These are phyloP conservation scores for Yamadazyma sp. DNA, from an alignment of 805 yeast species.

Conservation along the genomic window DNA sequence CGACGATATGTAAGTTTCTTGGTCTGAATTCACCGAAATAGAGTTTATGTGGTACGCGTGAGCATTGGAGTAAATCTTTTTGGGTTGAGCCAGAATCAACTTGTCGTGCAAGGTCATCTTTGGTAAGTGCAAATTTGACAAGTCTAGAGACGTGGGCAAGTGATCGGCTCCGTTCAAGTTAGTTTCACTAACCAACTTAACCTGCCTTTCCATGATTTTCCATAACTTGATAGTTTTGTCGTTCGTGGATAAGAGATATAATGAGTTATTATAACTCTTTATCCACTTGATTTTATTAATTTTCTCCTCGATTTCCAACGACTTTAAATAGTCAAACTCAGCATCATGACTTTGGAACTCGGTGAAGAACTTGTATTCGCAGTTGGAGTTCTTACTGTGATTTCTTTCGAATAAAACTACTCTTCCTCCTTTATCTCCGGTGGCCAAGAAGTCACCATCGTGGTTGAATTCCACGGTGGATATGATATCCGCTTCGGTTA, in stretches of 20 bases:
- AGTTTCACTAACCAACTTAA: slow-evolving; percentile 89
- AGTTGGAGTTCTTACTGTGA: slow-evolving; percentile 55
- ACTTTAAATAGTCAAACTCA: slow-evolving; percentile 93
- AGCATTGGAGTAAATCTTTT: slow-evolving; percentile 88
- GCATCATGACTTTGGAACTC: slow-evolving; percentile 99
- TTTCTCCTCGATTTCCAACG: slow-evolving; percentile 95
- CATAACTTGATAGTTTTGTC: slow-evolving; percentile 98
- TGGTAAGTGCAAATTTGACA: slow-evolving; percentile 63
- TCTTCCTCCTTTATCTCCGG: slow-evolving; percentile 98
- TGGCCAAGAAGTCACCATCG: slow-evolving; percentile 92
- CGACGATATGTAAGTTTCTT: slow-evolving; percentile 88
- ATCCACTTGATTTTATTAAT: slow-evolving; percentile 98
- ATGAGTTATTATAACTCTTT: slow-evolving; percentile 83
- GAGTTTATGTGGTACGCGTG: slow-evolving; percentile 98
- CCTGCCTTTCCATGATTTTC: slow-evolving; percentile 91
- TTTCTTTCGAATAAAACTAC: slow-evolving; percentile 94
- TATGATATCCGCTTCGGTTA: slow-evolving; percentile 95
- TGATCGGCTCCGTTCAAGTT: slow-evolving; percentile 51
- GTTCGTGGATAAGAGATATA: slow-evolving; percentile 85
- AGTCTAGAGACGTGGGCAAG: slow-evolving; percentile 22
- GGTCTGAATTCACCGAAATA: slow-evolving; percentile 90
- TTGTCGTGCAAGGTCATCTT: slow-evolving; percentile 91
- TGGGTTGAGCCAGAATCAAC: slow-evolving; percentile 92
- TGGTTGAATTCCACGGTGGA: slow-evolving; percentile 96
- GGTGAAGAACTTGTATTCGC: slow-evolving; percentile 93